phyloP scores from a whole-genome alignment of 2,329 filamentous ascomycete genomes.

The Trichoderma simmonsii region DNA sequence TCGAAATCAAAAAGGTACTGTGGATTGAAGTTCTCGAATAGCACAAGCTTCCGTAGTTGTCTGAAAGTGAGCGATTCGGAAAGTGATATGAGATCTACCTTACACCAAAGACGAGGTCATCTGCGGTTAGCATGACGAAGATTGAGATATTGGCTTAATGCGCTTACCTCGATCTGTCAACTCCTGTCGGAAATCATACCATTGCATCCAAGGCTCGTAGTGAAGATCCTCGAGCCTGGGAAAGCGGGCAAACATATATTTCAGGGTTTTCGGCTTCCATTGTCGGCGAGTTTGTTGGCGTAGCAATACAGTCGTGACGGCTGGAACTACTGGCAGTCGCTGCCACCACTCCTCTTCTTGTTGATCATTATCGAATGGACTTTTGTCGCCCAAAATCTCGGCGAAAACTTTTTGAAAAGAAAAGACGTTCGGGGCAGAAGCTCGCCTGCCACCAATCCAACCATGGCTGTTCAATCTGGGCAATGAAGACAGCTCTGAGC shows the following conservation, averaged over 20 bases:
- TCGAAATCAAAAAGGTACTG: not conserved
- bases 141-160: not conserved
- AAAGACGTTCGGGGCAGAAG: not conserved
- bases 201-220: conserved; percentile 37
- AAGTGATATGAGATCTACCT: not conserved
- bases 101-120: not conserved
- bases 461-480: not conserved
- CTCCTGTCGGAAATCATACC: not conserved
- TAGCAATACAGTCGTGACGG: conserved; percentile 32
- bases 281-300: conserved; percentile 34
- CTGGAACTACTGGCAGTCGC: conserved; percentile 27
- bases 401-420: not conserved
- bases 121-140: not conserved
- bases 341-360: not conserved
- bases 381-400: not conserved
- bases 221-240: conserved; percentile 34
- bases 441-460: not conserved
- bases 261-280: conserved; percentile 28
- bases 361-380: conserved; percentile 16
- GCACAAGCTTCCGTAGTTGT: conserved; percentile 2
- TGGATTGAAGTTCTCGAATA: not conserved
- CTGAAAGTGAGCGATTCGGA: not conserved
- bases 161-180: not conserved
- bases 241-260: conserved; percentile 30
- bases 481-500: not conserved